These are phyloP conservation scores for Geranomyces variabilis DNA, from an alignment of 192 early-diverging fungal genomes.

Conservation along the genomic window DNA sequence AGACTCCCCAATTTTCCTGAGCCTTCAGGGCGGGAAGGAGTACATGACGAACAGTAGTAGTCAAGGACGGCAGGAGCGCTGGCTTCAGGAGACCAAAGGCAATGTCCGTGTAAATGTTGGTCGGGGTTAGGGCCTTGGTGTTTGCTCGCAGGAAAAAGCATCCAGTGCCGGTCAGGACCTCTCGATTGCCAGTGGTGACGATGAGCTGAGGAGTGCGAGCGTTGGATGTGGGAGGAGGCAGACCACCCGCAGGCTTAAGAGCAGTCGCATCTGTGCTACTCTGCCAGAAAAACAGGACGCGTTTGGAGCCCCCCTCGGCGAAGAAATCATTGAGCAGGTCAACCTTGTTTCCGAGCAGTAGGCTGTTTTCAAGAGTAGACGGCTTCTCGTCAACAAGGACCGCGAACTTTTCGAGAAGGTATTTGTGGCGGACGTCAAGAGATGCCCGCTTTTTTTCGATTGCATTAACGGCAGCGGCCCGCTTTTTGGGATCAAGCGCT, in stretches of 20 bases:
- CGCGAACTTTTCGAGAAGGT: slow-evolving; percentile 64
- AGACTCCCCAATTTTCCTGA: slow-evolving; percentile 67
- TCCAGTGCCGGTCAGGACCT: slow-evolving; percentile 57
- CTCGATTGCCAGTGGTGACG: slow-evolving; percentile 57
- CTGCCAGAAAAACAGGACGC: slow-evolving; percentile 66
- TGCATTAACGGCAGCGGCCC: slow-evolving; percentile 40
- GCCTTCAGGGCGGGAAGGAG: slow-evolving; percentile 60
- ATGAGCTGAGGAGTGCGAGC: slow-evolving; percentile 40
- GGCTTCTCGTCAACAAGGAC: slow-evolving; percentile 60
- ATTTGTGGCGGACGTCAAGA: slow-evolving; percentile 60
- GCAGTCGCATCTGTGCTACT: slow-evolving; percentile 1
- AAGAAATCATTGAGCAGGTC: slow-evolving; percentile 67
- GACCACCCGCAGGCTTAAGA: neutral
- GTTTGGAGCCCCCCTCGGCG: slow-evolving; percentile 56
- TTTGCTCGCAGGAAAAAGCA: slow-evolving; percentile 59
- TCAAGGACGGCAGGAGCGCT: slow-evolving; percentile 59
- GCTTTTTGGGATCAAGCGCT: slow-evolving; percentile 31
- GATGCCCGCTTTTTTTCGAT: slow-evolving; percentile 61
- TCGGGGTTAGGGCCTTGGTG: slow-evolving; percentile 59
- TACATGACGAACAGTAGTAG: slow-evolving; percentile 63
- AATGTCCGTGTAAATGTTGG: slow-evolving; percentile 59
- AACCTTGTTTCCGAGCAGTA: slow-evolving; percentile 59
- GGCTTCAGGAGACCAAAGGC: slow-evolving; percentile 56
- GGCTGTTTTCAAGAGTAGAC: slow-evolving; percentile 55
- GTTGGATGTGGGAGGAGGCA: neutral